Evolutionary conservation across 768 basidiomycete genomes (phyloP), one percentile per base, ranked within the genome.

Genomic region (Neoboletus brunneissimus): DNA sequence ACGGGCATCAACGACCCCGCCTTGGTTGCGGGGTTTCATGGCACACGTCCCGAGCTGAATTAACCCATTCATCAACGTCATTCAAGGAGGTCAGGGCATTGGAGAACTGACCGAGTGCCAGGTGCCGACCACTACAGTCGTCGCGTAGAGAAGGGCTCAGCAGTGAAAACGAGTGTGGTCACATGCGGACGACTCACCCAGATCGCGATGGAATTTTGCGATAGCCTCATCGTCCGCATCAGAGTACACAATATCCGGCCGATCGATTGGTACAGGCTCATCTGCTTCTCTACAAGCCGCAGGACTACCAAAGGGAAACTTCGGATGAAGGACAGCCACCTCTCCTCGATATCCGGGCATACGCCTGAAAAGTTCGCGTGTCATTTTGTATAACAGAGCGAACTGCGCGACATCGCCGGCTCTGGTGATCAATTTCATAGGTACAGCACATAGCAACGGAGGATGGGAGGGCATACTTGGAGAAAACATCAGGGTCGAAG

Each of bases 31-130:
- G 0, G 83, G 77, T 66, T 86, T 86, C 87, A 88, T 88, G 0
- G 85, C 79, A 53, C 85, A 87, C 0, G 86, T 88, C 38, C 86
- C 86, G 4, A 84, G 73, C 84, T 86, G 27, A 3, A 23, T 44
- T 1, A n/a, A 45, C 10, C 4, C 2, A 3, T 27, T 10, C 18
- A 23, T 59, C 16, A 51, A 18, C 7, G 9, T 5, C 22, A 27
- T 31, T 18, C 9, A 2, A 3, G 23, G 25, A 25, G 11, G 4
- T 4, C 11, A 20, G 20, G 1, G 3, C 1, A 32, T 6, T 27
- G 3, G 20, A 3, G 5, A 22, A 8, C 67, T 52, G 5, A 66
- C 67, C 45, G 58, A 57, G n/a, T 68, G 67, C 58, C 58, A 59
- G 4, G 55, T 18, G 0, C 55, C 37, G 8, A 16, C 25, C 2